Evolutionary conservation across 495 filamentous ascomycete genomes (phyloP), one percentile per base, ranked within the genome.

Genomic region (Tuber microsphaerosporum): DNA sequence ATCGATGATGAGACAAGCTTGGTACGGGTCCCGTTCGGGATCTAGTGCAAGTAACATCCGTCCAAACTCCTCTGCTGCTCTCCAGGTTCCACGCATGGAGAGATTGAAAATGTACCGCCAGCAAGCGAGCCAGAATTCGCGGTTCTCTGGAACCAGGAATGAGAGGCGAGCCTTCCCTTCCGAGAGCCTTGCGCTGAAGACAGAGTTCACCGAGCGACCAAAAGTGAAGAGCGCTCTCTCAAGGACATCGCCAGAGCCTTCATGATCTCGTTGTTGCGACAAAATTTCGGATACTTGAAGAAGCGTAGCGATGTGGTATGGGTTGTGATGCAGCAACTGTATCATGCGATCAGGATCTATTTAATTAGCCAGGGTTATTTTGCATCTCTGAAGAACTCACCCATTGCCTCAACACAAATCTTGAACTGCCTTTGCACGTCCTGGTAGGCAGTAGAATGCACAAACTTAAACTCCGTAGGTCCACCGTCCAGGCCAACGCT

Each of bases 211-310:
- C 8, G 93, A 92, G 16, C 96, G 88, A 22, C 95, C 95, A 81
- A 99, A 95, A 44, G 92, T 92, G 85, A 97, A 98, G 17, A 99
- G 87, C 2, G 94, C 94, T 46, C 95, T 87, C 84, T 98, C 95
- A 71, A 97, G 89, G 14, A 97, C 88, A 79, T 98, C 95, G 39
- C 92, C 91, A 2, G 94, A 89, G 4, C 93, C 88, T 6, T 93
- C 89, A 78, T 93, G 89, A 81, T 98, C 94, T 46, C 92, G 87
- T 81, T 97, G 92, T 68, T 97, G 92, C 82, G 93, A 92, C 31
- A 93, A 93, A 69, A 97, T 91, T 83, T 94, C 93, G 73, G 93
- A 96, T 34, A 95, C 93, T 83, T 97, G 94, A 68, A 97, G 90
- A 14, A 99, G 88, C 2, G 94, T 95, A 0, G 94, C 94, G 76